These are phyloP conservation scores for Selaginella tamariscina DNA, from an alignment of 75 land plant species.

Conservation along the genomic window DNA sequence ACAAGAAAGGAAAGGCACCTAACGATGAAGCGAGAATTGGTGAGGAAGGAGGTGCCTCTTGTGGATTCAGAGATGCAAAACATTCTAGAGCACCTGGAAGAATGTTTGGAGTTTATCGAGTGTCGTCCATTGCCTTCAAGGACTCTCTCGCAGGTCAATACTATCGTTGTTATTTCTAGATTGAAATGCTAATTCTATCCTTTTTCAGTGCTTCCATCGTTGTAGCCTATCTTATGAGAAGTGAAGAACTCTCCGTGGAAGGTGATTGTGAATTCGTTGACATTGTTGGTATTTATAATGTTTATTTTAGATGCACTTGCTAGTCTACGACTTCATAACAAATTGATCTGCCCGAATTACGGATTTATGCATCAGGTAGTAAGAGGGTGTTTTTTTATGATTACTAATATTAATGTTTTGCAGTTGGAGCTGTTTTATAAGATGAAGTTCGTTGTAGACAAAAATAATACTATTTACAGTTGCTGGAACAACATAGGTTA, in stretches of 20 bases:
- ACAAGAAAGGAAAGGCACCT: neutral
- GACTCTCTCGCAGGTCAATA: slow-evolving; percentile 83
- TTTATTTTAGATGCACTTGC: slow-evolving; percentile 83
- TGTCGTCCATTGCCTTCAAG: slow-evolving; percentile 92
- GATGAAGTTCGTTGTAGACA: slow-evolving; percentile 81
- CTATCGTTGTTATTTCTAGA: neutral
- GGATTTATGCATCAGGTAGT: slow-evolving; percentile 91
- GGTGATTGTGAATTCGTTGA: slow-evolving; percentile 28
- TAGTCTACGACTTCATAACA: slow-evolving; percentile 46
- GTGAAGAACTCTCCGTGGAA: slow-evolving; percentile 58
- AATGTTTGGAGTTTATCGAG: slow-evolving; percentile 77
- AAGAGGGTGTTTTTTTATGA: neutral
- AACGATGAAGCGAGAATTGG: slow-evolving; percentile 18
- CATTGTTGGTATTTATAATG: neutral
- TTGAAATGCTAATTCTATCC: neutral
- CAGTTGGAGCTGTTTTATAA: slow-evolving; percentile 92
- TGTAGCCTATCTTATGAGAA: slow-evolving; percentile 86
- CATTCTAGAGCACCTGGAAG: slow-evolving; percentile 75
- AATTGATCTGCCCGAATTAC: slow-evolving; percentile 73
- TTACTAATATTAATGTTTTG: slow-evolving; percentile 9
- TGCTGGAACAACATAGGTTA: neutral
- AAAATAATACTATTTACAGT: slow-evolving; percentile 45
- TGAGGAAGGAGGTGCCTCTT: slow-evolving; percentile 71
- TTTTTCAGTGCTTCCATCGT: slow-evolving; percentile 91
- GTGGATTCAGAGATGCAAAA: slow-evolving; percentile 69